Conservation (phyloP, 257 asterid genomes). For the Nyctanthes arbortristis region DNA sequence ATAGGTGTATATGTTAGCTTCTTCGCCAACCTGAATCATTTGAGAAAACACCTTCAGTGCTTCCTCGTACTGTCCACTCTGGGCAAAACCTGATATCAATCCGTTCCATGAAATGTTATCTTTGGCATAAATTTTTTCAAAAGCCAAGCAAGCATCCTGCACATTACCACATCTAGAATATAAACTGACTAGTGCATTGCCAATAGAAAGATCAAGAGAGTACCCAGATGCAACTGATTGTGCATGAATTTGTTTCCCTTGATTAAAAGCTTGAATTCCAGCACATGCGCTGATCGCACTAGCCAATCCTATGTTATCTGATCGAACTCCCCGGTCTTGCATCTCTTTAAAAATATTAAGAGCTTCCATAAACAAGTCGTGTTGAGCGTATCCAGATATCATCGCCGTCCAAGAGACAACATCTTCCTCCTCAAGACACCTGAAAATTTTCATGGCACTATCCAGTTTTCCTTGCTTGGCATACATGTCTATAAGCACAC, state of each 20-base stretch:
- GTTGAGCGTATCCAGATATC: slow-evolving; percentile 79
- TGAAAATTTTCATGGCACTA: slow-evolving; percentile 66
- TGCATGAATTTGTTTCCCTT: slow-evolving; percentile 77
- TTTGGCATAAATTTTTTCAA: slow-evolving; percentile 50
- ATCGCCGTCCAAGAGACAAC: slow-evolving; percentile 86
- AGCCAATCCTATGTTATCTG: slow-evolving; percentile 85
- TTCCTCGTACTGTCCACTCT: slow-evolving; percentile 74
- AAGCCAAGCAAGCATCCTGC: slow-evolving; percentile 54
- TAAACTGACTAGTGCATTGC: slow-evolving; percentile 72
- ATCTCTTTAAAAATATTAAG: slow-evolving; percentile 64
- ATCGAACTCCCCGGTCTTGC: slow-evolving; percentile 58
- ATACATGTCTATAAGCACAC: slow-evolving; percentile 91
- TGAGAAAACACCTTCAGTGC: slow-evolving; percentile 60
- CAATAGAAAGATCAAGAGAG: slow-evolving; percentile 66
- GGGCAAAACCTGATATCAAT: slow-evolving; percentile 85
- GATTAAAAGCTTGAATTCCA: slow-evolving; percentile 71
- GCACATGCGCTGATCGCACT: slow-evolving; percentile 85
- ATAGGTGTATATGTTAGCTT: slow-evolving; percentile 74
- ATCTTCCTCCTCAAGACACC: slow-evolving; percentile 65
- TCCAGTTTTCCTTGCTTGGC: slow-evolving; percentile 69
- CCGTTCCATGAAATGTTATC: slow-evolving; percentile 80
- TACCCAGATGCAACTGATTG: slow-evolving; percentile 67
- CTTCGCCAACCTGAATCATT: slow-evolving; percentile 67
- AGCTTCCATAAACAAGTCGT: slow-evolving; percentile 62
- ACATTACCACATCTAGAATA: slow-evolving; percentile 82